A percentile compares a stretch with the other conserved stretches of the same genome.
These are phyloP conservation scores for Ochetophila trinervis DNA, from an alignment of 306 rosid species.

Conservation along the genomic window DNA sequence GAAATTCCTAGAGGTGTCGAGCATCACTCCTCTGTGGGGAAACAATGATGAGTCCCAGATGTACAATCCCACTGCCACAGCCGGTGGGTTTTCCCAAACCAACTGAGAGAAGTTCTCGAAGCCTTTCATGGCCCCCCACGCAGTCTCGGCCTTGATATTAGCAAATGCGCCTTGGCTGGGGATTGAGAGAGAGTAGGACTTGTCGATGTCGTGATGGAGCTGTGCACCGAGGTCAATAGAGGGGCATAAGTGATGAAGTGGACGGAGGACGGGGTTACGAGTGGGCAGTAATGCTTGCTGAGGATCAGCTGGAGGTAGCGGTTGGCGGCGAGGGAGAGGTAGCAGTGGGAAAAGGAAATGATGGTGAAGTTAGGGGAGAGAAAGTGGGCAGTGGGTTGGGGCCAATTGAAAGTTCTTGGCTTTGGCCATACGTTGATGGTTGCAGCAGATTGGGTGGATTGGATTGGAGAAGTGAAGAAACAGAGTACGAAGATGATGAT, in stretches of 20 bases:
- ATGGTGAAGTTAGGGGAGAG: constrained; percentile 66
- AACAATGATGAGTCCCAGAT: constrained; percentile 57
- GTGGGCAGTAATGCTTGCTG: constrained; percentile 60
- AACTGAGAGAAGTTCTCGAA: constrained; percentile 80
- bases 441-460: not conserved
- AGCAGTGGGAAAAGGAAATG: constrained; percentile 31
- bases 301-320: constrained; percentile 53
- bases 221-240: constrained; percentile 42
- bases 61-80: constrained; percentile 42
- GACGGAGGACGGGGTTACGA: constrained; percentile 27
- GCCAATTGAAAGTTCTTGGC: constrained; percentile 61
- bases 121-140: constrained; percentile 85
- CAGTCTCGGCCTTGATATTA: constrained; percentile 34
- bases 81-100: constrained; percentile 53
- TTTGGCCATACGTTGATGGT: constrained; percentile 69
- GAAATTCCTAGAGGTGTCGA: constrained; percentile 80
- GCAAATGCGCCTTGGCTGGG: constrained; percentile 36
- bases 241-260: constrained; percentile 31
- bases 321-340: constrained; percentile 50
- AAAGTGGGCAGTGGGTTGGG: constrained; percentile 42
- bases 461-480: not conserved
- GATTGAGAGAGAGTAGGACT: constrained; percentile 60
- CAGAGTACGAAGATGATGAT: not conserved
- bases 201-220: constrained; percentile 57
- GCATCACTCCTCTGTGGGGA: constrained; percentile 54